A percentile compares a stretch with the other conserved stretches of the same genome.
Evolutionary conservation across 768 basidiomycete species (phyloP).

Genomic region (Termitomyces sp.): DNA sequence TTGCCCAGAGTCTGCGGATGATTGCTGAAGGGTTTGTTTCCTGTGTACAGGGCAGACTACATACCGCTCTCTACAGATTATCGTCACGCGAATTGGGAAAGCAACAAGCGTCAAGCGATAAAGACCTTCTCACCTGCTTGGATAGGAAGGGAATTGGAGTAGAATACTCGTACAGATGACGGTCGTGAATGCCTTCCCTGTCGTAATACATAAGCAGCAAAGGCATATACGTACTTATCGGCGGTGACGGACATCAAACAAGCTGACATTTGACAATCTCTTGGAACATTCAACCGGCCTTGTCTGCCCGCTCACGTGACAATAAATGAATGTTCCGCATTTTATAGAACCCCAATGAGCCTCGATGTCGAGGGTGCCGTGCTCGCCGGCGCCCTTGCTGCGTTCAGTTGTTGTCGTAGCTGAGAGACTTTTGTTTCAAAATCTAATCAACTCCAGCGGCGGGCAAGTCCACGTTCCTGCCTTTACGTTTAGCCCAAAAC

Average conservation of each 20-base stretch:
- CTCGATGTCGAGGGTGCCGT: not conserved
- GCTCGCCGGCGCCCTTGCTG: not conserved
- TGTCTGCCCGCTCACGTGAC: not conserved
- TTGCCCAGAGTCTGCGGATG: no score
- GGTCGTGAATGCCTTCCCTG: not conserved
- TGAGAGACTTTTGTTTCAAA: not conserved
- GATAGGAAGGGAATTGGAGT: not conserved
- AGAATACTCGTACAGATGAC: not conserved
- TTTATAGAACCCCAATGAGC: not conserved
- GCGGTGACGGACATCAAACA: not conserved
- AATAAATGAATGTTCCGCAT: not conserved
- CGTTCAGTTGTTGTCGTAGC: not conserved
- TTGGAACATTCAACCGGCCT: not conserved
- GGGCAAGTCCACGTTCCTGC: conserved; percentile 10
- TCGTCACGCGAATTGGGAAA: not conserved
- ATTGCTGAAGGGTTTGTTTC: no score
- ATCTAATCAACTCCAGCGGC: conserved; percentile 1
- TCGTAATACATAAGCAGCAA: not conserved
- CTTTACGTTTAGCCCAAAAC: conserved; percentile 1
- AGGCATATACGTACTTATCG: not conserved
- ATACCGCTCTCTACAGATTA: not conserved
- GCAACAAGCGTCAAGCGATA: not conserved
- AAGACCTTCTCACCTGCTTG: not conserved
- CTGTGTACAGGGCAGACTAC: not conserved
- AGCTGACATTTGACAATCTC: not conserved